Evolutionary conservation across 1,139 yeast genomes (phyloP).

Genomic region (Taphrina wiesneri): DNA sequence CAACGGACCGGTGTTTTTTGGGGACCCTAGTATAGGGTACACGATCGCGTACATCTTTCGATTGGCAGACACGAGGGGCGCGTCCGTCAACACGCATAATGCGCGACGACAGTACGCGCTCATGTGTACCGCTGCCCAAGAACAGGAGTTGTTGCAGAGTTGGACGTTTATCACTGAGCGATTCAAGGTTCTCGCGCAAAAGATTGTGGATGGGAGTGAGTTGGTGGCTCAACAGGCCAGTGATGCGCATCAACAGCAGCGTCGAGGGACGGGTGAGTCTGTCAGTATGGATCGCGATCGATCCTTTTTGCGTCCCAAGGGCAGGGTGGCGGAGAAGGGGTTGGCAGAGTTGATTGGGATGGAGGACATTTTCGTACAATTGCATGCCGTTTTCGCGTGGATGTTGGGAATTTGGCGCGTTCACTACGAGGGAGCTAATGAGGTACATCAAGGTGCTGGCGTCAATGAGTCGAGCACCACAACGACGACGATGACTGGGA

Average conservation of each 20-base stretch:
- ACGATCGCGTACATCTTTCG: constrained; percentile 68
- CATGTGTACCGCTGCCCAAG: constrained; percentile 41
- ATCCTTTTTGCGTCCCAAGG: constrained; percentile 35
- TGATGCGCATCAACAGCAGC: background rate
- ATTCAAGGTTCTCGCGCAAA: constrained; percentile 20
- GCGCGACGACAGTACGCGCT: constrained; percentile 19
- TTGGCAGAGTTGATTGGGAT: constrained; percentile 32
- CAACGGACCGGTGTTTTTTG: constrained; percentile 67
- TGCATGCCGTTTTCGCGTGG: constrained; percentile 34
- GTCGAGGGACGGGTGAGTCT: background rate
- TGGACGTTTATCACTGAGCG: constrained; percentile 33
- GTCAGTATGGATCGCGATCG: constrained; percentile 15
- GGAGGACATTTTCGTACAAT: constrained; percentile 32
- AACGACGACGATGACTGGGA: background rate
- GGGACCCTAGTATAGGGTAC: constrained; percentile 68
- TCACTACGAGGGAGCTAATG: constrained; percentile 2
- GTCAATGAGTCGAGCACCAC: background rate
- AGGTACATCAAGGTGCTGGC: background rate
- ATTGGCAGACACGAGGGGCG: constrained; percentile 68
- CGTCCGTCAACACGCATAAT: constrained; percentile 48
- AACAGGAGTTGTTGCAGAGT: constrained; percentile 19
- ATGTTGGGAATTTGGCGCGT: constrained; percentile 36
- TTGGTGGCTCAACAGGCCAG: background rate
- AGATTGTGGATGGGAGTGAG: constrained; percentile 14
- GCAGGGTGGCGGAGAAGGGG: constrained; percentile 28